A percentile compares a stretch with the other conserved stretches of the same genome.
Evolutionary conservation across 768 basidiomycete species (phyloP).

Genomic region (Mycena sanguinolenta): DNA sequence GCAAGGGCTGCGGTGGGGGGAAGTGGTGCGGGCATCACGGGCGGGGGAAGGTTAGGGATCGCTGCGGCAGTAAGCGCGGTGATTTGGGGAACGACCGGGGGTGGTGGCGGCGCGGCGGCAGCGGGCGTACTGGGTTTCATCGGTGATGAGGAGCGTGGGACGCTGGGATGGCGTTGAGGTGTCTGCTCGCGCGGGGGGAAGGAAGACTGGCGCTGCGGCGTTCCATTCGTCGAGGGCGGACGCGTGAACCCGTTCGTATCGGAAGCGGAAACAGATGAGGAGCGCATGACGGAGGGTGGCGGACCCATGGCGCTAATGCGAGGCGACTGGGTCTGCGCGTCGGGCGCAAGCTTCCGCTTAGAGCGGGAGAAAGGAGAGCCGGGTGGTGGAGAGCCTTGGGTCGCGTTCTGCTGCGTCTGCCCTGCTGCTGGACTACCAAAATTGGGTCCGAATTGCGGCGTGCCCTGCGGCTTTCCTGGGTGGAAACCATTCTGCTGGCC

Average conservation of each 20-base stretch:
- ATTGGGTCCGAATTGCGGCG: conserved; percentile 29
- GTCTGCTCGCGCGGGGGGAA: conserved; percentile 16
- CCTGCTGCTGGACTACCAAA: conserved; percentile 18
- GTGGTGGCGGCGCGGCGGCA: conserved; percentile 5
- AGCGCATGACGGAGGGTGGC: conserved; percentile 29
- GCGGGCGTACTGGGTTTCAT: conserved; percentile 31
- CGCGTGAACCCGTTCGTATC: conserved; percentile 20
- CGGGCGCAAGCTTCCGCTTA: conserved; percentile 23
- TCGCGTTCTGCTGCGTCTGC: conserved; percentile 14
- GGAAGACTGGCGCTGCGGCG: conserved; percentile 18
- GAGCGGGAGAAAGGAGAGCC: conserved; percentile 30
- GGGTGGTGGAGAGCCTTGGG: conserved; percentile 23
- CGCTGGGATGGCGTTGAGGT: conserved; percentile 25
- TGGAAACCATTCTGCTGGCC: conserved; percentile 24
- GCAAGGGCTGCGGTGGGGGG: conserved; percentile 43
- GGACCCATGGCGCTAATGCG: conserved; percentile 36
- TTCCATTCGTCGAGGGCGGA: conserved; percentile 23
- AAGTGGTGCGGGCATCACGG: conserved; percentile 34
- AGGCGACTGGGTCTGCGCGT: conserved; percentile 24
- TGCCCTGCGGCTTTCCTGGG: conserved; percentile 8
- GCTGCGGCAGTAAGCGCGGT: conserved; percentile 26
- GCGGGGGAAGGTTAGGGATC: conserved; percentile 18
- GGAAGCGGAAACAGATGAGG: conserved; percentile 19
- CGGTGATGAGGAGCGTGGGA: conserved; percentile 32
- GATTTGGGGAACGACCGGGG: conserved; percentile 19